Conservation (phyloP, 192 early-diverging fungal genomes). For the Linderina pennispora region DNA sequence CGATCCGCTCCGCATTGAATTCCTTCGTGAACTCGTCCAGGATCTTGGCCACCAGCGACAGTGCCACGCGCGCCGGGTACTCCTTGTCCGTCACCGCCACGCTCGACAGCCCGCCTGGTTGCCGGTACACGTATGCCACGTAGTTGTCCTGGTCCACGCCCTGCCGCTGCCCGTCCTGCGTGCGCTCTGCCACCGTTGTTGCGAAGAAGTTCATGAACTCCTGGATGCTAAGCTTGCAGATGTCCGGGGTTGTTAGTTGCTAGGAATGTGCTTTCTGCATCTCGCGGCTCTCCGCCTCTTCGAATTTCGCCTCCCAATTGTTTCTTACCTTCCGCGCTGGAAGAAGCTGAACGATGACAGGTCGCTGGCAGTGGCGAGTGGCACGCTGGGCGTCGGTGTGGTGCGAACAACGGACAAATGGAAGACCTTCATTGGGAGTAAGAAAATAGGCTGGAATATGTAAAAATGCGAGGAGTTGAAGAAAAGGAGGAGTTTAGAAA, state of each 20-base stretch:
- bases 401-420: slow-evolving; percentile 31
- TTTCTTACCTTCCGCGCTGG: slow-evolving; percentile 65
- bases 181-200: slow-evolving; percentile 80
- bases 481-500: no score
- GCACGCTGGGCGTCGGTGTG: slow-evolving; percentile 7
- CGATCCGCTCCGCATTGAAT: slow-evolving; percentile 40
- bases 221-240: slow-evolving; percentile 52
- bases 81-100: slow-evolving; percentile 79
- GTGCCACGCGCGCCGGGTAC: slow-evolving; percentile 86
- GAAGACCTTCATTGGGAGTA: slow-evolving; percentile 18
- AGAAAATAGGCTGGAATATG: background rate
- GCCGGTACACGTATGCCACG: slow-evolving; percentile 74
- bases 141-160: slow-evolving; percentile 76
- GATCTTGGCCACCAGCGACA: slow-evolving; percentile 76
- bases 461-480: background rate
- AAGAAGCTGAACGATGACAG: slow-evolving; percentile 81
- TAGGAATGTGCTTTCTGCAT: background rate
- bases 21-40: slow-evolving; percentile 78
- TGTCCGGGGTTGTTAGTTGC: background rate
- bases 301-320: no score
- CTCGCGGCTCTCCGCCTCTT: no score
- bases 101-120: slow-evolving; percentile 62
- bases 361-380: slow-evolving; percentile 63
- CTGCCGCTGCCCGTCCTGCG: slow-evolving; percentile 68
- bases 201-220: slow-evolving; percentile 87